Evolutionary conservation across 2,329 filamentous ascomycete species (phyloP), one percentile per base, ranked within the genome.

Genomic region (Cladosporium sp.): DNA sequence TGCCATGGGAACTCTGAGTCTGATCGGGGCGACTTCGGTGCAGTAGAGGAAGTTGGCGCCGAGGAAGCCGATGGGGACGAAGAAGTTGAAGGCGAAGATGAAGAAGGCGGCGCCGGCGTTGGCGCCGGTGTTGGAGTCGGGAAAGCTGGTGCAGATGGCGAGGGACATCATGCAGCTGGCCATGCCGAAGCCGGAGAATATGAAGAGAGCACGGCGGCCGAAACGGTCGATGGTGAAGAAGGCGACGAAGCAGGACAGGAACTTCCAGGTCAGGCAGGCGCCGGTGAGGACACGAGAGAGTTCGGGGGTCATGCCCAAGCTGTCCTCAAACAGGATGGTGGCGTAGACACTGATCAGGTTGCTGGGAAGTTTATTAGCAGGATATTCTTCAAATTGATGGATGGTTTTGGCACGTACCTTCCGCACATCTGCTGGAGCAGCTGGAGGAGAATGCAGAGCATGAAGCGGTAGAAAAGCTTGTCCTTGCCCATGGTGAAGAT

Each of bases 191-290:
- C 71, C 71, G 20, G 72, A 72, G 43, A 65, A 72, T 25, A 74
- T 65, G 18, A 74, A 59, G 2, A 73, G 59, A 8, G 67, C 66
- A 15, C 70, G 59, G 42, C 69, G 62, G 16, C 70, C 69, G 42
- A 66, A 67, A 43, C 66, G 40, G 56, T 72, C 70, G 52, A 72
- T 68, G 53, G 67, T 69, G 59, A 69, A 67, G 55, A 70, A 70
- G 36, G 73, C 70, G 32, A 77, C 62, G 59, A 77, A 73, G 15
- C 72, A 75, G 27, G 72, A 75, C 16, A 78, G 56, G 57, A 78
- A 78, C 59, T 80, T 79, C 57, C 57, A 81, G 4, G 78, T 80
- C 27, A 80, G 64, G 11, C 76, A 76, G 22, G 73, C 75, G 3
- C 66, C 72, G 7, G 73, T 69, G 6, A 78, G 66, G 41, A 74